phyloP scores from a whole-genome alignment of 2,329 filamentous ascomycete genomes.

The Diaporthe humulicola region DNA sequence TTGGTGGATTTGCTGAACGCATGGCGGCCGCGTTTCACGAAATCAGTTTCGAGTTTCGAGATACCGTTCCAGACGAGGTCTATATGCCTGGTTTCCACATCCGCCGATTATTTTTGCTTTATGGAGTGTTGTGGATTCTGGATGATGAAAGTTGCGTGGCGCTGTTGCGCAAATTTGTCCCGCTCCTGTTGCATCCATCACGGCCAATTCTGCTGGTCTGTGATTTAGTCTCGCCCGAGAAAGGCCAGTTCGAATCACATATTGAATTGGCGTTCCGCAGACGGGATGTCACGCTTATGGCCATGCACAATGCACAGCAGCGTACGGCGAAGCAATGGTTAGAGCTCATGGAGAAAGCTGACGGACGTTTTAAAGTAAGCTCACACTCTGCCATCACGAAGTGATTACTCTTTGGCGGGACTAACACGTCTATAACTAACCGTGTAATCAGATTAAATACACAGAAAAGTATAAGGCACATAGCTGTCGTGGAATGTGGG shows the following conservation, averaged over 20 bases:
- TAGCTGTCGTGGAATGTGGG: constrained; percentile 22
- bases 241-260: neutral
- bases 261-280: constrained; percentile 10
- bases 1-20: constrained; percentile 11
- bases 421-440: neutral
- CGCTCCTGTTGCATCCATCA: constrained; percentile 3
- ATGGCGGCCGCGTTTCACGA: neutral
- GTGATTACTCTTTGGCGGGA: neutral
- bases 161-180: constrained; percentile 2
- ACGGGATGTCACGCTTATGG: constrained; percentile 18
- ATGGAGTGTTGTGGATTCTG: constrained; percentile 10
- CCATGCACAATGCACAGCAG: constrained; percentile 17
- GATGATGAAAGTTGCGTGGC: neutral
- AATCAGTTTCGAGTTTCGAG: neutral
- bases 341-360: neutral
- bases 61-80: neutral
- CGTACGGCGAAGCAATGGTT: constrained; percentile 10
- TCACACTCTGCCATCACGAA: neutral
- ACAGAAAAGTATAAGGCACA: neutral
- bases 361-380: constrained; percentile 8
- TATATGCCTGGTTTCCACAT: neutral
- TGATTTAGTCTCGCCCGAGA: neutral
- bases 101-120: neutral
- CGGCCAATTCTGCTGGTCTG: constrained; percentile 1
- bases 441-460: neutral